phyloP scores from a whole-genome alignment of 305 asterid species.

The Solanum chacoense region DNA sequence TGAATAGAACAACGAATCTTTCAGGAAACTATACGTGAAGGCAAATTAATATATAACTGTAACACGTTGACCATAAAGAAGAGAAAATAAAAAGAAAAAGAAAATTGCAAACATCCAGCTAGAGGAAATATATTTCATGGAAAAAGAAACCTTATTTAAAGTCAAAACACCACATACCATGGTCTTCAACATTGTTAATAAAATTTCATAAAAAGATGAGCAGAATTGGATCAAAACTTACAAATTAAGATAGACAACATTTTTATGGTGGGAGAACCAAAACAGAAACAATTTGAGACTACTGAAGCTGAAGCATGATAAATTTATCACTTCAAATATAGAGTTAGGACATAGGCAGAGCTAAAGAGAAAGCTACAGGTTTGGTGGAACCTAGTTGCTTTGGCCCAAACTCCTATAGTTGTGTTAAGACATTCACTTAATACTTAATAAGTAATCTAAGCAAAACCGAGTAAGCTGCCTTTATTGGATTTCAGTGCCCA shows the following conservation, averaged over 20 bases:
- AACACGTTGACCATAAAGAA: background rate
- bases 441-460: background rate
- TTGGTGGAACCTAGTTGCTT: background rate
- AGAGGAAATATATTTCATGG: background rate
- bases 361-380: background rate
- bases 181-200: background rate
- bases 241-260: background rate
- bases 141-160: background rate
- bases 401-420: background rate
- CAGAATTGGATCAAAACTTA: background rate
- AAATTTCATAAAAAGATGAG: background rate
- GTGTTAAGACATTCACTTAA: background rate
- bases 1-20: slow-evolving; percentile 12
- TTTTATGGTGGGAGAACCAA: background rate
- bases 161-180: background rate
- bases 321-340: background rate
- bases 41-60: background rate
- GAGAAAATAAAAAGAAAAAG: background rate
- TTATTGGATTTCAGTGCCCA: background rate
- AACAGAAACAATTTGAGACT: background rate
- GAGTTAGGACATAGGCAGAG: background rate
- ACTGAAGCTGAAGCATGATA: background rate
- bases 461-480: background rate
- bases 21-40: background rate
- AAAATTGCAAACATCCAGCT: background rate